phyloP scores from a whole-genome alignment of 2,329 filamentous ascomycete genomes.

The Curvularia hawaiiensis region DNA sequence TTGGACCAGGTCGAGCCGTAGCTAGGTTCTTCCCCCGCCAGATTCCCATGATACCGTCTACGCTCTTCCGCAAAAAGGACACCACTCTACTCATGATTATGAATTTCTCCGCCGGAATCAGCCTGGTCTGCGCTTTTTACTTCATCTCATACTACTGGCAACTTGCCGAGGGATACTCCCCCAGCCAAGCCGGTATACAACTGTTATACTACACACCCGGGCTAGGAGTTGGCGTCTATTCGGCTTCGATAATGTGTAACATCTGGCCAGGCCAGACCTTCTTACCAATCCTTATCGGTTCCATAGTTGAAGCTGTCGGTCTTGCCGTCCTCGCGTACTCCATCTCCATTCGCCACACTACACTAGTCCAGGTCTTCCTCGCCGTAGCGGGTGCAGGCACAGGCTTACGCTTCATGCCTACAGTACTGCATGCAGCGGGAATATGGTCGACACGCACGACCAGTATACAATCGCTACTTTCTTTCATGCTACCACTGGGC shows the following conservation, averaged over 20 bases:
- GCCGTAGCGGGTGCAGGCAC: slow-evolving; percentile 67
- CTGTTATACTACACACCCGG: slow-evolving; percentile 70
- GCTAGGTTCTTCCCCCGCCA: slow-evolving; percentile 59
- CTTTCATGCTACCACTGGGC: slow-evolving; percentile 65
- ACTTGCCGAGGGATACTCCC: slow-evolving; percentile 60
- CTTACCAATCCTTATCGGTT: slow-evolving; percentile 56
- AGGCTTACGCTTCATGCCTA: slow-evolving; percentile 69
- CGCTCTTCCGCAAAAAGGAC: slow-evolving; percentile 62
- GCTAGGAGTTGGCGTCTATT: slow-evolving; percentile 63
- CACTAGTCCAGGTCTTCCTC: slow-evolving; percentile 69
- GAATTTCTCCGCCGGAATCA: slow-evolving; percentile 65
- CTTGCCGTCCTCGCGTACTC: slow-evolving; percentile 64
- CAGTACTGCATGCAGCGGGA: slow-evolving; percentile 66
- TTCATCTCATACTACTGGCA: slow-evolving; percentile 73
- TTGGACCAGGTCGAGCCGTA: slow-evolving; percentile 57
- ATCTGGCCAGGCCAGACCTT: slow-evolving; percentile 66
- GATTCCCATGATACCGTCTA: slow-evolving; percentile 68
- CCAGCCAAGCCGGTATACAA: slow-evolving; percentile 52
- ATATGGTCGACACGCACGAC: slow-evolving; percentile 65
- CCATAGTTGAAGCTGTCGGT: slow-evolving; percentile 61
- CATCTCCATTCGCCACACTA: slow-evolving; percentile 55
- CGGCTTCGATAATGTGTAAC: slow-evolving; percentile 65
- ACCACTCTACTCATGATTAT: slow-evolving; percentile 66
- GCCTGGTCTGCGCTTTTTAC: slow-evolving; percentile 64
- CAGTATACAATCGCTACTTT: slow-evolving; percentile 63